Conservation (phyloP, 208 protist genomes). For the Crithidia expoeki region DNA sequence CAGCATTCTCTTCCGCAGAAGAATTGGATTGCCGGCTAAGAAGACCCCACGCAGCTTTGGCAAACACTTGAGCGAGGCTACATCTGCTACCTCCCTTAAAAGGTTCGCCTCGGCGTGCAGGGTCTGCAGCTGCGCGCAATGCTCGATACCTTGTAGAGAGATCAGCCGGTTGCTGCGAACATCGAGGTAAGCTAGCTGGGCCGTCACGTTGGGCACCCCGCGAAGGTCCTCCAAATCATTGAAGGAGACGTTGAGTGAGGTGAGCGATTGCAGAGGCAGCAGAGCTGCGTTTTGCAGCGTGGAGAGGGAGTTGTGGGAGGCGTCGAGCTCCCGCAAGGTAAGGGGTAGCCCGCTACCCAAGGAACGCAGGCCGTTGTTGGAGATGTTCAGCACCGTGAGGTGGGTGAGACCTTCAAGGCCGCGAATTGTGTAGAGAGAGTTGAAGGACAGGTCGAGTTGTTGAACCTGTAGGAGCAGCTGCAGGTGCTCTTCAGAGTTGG, state of each 20-base stretch:
- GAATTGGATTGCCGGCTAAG: conserved; percentile 68
- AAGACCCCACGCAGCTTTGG: conserved; percentile 34
- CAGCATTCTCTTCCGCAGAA: conserved; percentile 47
- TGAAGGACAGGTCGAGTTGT: conserved; percentile 71
- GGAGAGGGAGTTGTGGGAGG: conserved; percentile 77
- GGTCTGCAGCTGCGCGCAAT: conserved; percentile 47
- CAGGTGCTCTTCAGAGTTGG: conserved; percentile 41
- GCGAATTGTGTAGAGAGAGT: conserved; percentile 55
- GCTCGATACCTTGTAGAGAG: conserved; percentile 60
- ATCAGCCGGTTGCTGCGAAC: conserved; percentile 61
- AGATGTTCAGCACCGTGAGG: conserved; percentile 69
- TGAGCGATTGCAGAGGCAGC: conserved; percentile 50
- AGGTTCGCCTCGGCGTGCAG: conserved; percentile 68
- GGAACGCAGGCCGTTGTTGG: conserved; percentile 67
- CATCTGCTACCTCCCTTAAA: conserved; percentile 49
- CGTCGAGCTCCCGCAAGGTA: conserved; percentile 52
- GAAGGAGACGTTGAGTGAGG: conserved; percentile 65
- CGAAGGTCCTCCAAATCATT: conserved; percentile 67
- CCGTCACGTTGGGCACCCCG: conserved; percentile 50
- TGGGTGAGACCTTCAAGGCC: conserved; percentile 64
- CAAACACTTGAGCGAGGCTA: conserved; percentile 44
- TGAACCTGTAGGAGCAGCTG: conserved; percentile 36
- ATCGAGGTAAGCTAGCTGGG: conserved; percentile 56
- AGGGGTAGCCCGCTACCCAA: conserved; percentile 58
- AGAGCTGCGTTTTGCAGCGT: conserved; percentile 62